These are phyloP conservation scores for Gremmenia infestans DNA, from an alignment of 2,329 filamentous ascomycete genomes.

Conservation along the genomic window DNA sequence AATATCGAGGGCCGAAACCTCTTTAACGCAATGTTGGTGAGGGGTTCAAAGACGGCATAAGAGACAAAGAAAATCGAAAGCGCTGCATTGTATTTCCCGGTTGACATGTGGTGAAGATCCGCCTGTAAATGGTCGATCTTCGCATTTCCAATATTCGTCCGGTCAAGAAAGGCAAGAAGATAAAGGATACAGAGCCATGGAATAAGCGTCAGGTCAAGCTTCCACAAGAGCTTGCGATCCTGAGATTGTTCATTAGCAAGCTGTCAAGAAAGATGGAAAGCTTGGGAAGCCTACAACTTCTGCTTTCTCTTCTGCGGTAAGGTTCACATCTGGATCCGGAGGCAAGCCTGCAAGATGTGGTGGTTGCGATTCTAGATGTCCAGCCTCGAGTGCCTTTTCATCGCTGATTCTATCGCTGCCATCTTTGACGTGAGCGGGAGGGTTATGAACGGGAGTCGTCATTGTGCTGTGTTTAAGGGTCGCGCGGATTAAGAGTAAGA, in stretches of 20 bases:
- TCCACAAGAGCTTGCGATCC: constrained; percentile 59
- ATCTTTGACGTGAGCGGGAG: not conserved
- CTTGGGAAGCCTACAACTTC: constrained; percentile 45
- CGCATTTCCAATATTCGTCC: constrained; percentile 77
- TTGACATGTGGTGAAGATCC: constrained; percentile 55
- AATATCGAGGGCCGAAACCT: constrained; percentile 70
- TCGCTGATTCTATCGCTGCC: constrained; percentile 3
- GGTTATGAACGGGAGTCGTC: not conserved
- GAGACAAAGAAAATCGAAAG: constrained; percentile 85
- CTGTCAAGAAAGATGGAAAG: not conserved
- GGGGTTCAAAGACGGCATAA: constrained; percentile 74
- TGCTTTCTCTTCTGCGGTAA: constrained; percentile 58
- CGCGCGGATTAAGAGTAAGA: not conserved
- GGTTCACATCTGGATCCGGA: constrained; percentile 56
- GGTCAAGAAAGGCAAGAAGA: constrained; percentile 67
- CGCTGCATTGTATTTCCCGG: constrained; percentile 64
- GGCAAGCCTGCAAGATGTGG: constrained; percentile 7
- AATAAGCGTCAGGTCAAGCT: constrained; percentile 56
- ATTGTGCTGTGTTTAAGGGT: not conserved
- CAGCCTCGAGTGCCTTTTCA: constrained; percentile 7
- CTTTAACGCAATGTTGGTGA: constrained; percentile 69
- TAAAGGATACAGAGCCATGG: constrained; percentile 71
- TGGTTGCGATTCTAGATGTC: not conserved
- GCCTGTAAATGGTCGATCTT: constrained; percentile 55
- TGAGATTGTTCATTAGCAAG: constrained; percentile 28